Conservation (phyloP, 208 protist genomes). For the Acanthamoeba comandoni region DNA sequence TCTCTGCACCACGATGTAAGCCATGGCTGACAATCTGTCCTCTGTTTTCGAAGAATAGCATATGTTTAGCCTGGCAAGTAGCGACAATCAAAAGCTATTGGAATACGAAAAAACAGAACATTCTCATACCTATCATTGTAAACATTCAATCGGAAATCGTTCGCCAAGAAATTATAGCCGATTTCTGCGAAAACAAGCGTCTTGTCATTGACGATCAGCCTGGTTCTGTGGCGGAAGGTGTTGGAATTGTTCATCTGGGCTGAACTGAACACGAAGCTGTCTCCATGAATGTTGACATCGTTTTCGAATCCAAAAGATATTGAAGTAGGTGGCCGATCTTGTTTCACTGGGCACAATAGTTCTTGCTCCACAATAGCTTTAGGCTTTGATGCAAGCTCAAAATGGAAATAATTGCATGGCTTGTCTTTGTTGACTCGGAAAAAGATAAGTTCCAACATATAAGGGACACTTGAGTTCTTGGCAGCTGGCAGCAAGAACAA, state of each 20-base stretch:
- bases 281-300: slow-evolving; percentile 57
- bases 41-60: too few species aligned
- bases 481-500: slow-evolving; percentile 45
- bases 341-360: slow-evolving; percentile 59
- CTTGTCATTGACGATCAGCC: slow-evolving; percentile 42
- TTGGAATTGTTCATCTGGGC: slow-evolving; percentile 43
- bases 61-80: too few species aligned
- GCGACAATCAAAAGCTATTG: too few species aligned
- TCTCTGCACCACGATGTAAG: not conserved
- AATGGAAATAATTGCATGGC: slow-evolving; percentile 65
- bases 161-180: slow-evolving; percentile 68
- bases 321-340: slow-evolving; percentile 9
- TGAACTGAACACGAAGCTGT: slow-evolving; percentile 59
- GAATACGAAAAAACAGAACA: too few species aligned
- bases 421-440: slow-evolving; percentile 16
- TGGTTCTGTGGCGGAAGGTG: slow-evolving; percentile 32
- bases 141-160: slow-evolving; percentile 43
- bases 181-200: slow-evolving; percentile 48
- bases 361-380: slow-evolving; percentile 22
- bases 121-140: too few species aligned
- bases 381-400: slow-evolving; percentile 18
- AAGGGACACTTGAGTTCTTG: not conserved
- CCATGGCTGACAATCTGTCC: too few species aligned
- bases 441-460: slow-evolving; percentile 24
- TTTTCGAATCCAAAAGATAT: slow-evolving; percentile 52